Conservation (phyloP, 805 yeast species). For the Yarrowia sp. region DNA sequence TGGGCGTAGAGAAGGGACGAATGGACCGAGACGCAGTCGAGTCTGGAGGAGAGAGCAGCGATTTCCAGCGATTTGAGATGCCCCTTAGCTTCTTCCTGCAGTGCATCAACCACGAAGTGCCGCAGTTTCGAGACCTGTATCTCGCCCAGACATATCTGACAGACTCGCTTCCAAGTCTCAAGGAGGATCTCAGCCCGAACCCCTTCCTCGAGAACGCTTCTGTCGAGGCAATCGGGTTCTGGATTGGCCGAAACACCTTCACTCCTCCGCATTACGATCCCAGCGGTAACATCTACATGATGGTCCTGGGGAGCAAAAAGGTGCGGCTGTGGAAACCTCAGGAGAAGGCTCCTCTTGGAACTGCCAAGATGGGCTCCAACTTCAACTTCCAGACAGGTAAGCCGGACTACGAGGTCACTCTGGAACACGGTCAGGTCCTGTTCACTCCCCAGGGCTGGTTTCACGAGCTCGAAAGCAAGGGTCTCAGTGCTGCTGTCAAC, state of each 20-base stretch:
- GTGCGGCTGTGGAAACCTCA: conserved; percentile 18
- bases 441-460: conserved; percentile 23
- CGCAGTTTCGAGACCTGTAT: conserved; percentile 16
- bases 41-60: conserved; percentile 3
- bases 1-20: conserved; percentile 18
- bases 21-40: conserved; percentile 3
- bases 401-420: conserved; percentile 12
- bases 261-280: conserved; percentile 23
- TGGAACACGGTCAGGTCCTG: conserved; percentile 11
- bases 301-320: conserved; percentile 12
- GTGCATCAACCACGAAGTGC: conserved; percentile 19
- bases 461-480: conserved; percentile 8
- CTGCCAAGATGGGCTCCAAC: neutral
- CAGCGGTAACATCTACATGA: conserved; percentile 11
- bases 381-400: conserved; percentile 9
- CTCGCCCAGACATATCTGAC: conserved; percentile 18
- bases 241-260: conserved; percentile 22
- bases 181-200: conserved; percentile 11
- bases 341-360: neutral
- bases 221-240: conserved; percentile 5
- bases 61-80: conserved; percentile 17
- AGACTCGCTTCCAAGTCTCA: conserved; percentile 2
- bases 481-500: conserved; percentile 13
- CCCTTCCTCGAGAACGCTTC: conserved; percentile 5
- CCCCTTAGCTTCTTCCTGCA: conserved; percentile 17